A percentile compares a stretch with the other conserved stretches of the same genome.
phyloP scores from a whole-genome alignment of 1,284 basidiomycete species.

The Boletus semigastroideus region DNA sequence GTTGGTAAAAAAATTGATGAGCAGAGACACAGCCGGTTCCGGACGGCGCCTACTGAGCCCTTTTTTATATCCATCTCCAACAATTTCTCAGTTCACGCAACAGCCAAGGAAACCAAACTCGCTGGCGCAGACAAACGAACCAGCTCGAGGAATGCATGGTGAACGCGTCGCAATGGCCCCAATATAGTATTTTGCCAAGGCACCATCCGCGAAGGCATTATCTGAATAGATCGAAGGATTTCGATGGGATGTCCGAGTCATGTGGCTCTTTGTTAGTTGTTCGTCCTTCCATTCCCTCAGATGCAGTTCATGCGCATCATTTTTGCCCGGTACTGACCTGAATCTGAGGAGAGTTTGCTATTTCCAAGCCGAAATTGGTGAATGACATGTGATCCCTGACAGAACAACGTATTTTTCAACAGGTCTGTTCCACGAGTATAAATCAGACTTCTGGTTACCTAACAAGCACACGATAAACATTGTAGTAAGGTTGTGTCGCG shows the following conservation, averaged over 20 bases:
- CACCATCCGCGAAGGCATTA: not conserved
- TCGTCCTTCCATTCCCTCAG: not conserved
- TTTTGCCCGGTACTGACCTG: not conserved
- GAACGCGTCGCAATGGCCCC: not conserved
- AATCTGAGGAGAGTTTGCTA: not conserved
- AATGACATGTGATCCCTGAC: not conserved
- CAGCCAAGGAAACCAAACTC: not conserved
- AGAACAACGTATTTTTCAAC: not conserved
- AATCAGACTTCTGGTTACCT: constrained; percentile 2
- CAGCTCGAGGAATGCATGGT: constrained; percentile 4
- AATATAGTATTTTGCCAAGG: not conserved
- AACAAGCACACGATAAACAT: constrained; percentile 1
- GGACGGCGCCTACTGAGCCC: not conserved
- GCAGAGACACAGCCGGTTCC: not conserved
- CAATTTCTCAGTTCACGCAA: not conserved
- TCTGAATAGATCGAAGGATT: constrained; percentile 4
- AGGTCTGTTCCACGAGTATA: constrained; percentile 6
- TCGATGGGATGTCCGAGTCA: not conserved
- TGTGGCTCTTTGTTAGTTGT: not conserved
- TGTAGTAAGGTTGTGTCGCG: not conserved
- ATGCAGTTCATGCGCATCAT: not conserved
- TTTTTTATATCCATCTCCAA: not conserved
- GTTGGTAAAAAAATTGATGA: not conserved
- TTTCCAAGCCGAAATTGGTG: not conserved
- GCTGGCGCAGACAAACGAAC: constrained; percentile 7